These are phyloP conservation scores for Tritrichomonas musculus DNA, from an alignment of 208 protist genomes.

Conservation along the genomic window DNA sequence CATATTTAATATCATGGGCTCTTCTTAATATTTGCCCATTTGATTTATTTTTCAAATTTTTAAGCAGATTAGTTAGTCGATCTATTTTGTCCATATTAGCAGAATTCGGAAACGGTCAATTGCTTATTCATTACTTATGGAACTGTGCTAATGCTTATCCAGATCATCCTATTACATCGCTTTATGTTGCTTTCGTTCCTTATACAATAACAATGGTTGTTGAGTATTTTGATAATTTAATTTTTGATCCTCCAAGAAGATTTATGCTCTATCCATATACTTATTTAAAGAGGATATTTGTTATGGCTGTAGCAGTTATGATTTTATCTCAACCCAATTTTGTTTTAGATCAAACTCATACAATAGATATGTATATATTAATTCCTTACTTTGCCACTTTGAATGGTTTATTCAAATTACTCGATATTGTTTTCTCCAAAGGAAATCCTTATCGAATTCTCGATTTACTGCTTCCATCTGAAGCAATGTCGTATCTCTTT, in stretches of 20 bases:
- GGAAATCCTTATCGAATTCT: background rate
- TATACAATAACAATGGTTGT: background rate
- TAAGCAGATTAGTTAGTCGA: background rate
- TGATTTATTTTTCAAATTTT: background rate
- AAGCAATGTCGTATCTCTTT: background rate
- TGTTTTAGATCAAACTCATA: background rate
- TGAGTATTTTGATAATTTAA: background rate
- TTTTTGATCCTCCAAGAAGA: background rate
- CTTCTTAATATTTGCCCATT: background rate
- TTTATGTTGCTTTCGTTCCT: background rate
- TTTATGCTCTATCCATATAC: background rate
- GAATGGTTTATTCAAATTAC: background rate
- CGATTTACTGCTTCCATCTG: background rate
- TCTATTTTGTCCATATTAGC: background rate
- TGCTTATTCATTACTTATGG: background rate
- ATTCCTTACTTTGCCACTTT: background rate
- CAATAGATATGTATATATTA: background rate
- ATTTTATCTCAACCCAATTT: background rate
- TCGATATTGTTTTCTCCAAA: background rate
- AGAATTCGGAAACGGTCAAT: background rate
- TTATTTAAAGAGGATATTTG: background rate
- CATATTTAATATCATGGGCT: background rate
- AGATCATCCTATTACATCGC: background rate
- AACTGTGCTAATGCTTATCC: background rate
- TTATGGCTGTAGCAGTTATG: background rate